Evolutionary conservation across 179 eudicot species (phyloP), one percentile per base, ranked within the genome.

Genomic region (Sideroxylon spinosum): DNA sequence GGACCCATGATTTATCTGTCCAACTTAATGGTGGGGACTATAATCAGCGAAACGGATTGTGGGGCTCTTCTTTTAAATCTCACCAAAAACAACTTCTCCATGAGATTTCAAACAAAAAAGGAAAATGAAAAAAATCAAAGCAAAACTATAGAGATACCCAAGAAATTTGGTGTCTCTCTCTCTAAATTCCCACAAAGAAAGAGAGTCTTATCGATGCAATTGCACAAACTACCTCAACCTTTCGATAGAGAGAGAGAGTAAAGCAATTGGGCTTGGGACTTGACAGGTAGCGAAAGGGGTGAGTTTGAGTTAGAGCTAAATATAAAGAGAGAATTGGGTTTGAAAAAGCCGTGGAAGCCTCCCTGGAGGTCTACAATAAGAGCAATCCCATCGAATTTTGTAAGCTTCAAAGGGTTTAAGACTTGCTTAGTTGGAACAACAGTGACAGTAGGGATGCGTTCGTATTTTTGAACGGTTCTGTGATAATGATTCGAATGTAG

Each of bases 311-410:
- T 37, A 29, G 3, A 29, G 37, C 3, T 29, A 29, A 3, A 29
- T 29, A 1, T 29, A 29, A 3, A 29, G 37, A 29, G 37, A 29
- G 37, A 29, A 29, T 29, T 29, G 37, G 91, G 90, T 72, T 86
- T 8, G 78, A 56, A 64, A 81, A 32, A 25, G 81, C 78, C 0
- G 53, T 69, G 76, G 61, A 83, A 78, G 81, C 76, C 32, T 76
- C 68, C 73, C 74, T 83, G 71, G 87, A 28, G 12, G 79, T 71
- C 78, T 81, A 81, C 59, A 89, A 90, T 76, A 88, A 88, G 84
- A 90, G 93, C 79, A 84, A 84, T 16, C 88, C 93, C 0, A 88
- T 91, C 1, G 93, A 91, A 23, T 85, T 87, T 8, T 89, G 90
- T 5, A 90, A 83, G 80, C 61, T 88, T 73, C 86, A 89, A 89